A percentile compares a stretch with the other conserved stretches of the same genome.
Evolutionary conservation across 2,329 filamentous ascomycete species (phyloP).

Genomic region (Aspergillus sp.): DNA sequence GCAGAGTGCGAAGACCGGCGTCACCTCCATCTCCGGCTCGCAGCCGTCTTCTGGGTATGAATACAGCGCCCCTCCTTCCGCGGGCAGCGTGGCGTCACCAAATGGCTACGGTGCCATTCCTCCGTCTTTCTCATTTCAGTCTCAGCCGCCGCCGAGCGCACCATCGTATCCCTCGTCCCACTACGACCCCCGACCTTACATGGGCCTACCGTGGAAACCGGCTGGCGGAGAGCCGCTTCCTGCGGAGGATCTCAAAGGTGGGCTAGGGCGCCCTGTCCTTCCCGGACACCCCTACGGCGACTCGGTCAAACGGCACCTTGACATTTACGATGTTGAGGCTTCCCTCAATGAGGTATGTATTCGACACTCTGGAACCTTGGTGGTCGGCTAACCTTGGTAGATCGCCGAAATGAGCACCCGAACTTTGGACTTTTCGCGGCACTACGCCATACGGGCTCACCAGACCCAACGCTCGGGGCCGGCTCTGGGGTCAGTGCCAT

Average conservation of each 20-base stretch:
- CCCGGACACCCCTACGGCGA: constrained; percentile 30
- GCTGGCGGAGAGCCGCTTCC: constrained; percentile 16
- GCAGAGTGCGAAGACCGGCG: constrained; percentile 30
- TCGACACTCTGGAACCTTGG: constrained; percentile 1
- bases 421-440: constrained; percentile 37
- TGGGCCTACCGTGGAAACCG: constrained; percentile 18
- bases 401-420: constrained; percentile 37
- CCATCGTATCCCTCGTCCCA: constrained; percentile 22
- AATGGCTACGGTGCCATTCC: constrained; percentile 24
- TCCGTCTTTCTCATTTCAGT: constrained; percentile 24
- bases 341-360: constrained; percentile 39
- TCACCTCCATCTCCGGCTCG: constrained; percentile 28
- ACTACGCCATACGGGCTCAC: constrained; percentile 34
- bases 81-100: constrained; percentile 32
- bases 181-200: constrained; percentile 25
- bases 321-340: constrained; percentile 51
- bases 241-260: constrained; percentile 28
- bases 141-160: constrained; percentile 20
- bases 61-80: constrained; percentile 27
- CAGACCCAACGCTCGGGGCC: constrained; percentile 38
- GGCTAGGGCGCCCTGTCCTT: constrained; percentile 17
- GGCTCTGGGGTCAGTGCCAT: constrained; percentile 33
- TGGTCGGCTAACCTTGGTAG: constrained; percentile 20
- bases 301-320: constrained; percentile 54
- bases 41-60: constrained; percentile 31